Conservation (phyloP, 1,284 basidiomycete species). For the Apiotrichum akiyoshidainum region DNA sequence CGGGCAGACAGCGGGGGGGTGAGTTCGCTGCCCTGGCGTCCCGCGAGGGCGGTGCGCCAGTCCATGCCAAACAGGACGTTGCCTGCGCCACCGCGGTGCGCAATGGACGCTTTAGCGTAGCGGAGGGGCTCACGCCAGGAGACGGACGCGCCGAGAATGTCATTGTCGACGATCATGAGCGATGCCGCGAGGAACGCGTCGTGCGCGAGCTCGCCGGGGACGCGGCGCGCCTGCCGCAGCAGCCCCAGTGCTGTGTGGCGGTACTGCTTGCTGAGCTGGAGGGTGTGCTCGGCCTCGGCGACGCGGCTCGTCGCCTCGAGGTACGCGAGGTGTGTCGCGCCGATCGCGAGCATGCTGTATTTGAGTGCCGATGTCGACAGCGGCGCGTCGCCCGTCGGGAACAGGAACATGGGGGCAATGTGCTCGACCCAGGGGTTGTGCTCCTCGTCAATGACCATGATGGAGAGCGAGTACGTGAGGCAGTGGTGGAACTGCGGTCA, state of each 20-base stretch:
- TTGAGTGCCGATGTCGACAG: conserved; percentile 34
- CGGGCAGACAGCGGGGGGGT: conserved; percentile 8
- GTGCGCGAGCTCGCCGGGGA: conserved; percentile 27
- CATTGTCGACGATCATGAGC: conserved; percentile 29
- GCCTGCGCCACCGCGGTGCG: conserved; percentile 32
- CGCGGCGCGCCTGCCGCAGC: conserved; percentile 27
- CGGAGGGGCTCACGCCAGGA: conserved; percentile 37
- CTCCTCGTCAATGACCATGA: conserved; percentile 40
- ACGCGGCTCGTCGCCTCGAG: conserved; percentile 17
- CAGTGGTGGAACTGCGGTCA: conserved; percentile 41
- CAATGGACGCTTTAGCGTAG: conserved; percentile 27
- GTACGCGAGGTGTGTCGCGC: conserved; percentile 31
- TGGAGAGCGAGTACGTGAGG: conserved; percentile 42
- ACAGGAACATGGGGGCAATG: conserved; percentile 39
- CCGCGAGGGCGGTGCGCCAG: conserved; percentile 11
- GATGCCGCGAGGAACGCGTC: conserved; percentile 35
- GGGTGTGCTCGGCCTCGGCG: conserved; percentile 14
- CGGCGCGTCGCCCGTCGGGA: conserved; percentile 29
- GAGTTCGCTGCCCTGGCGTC: background rate
- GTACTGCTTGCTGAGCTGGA: conserved; percentile 25
- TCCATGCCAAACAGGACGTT: conserved; percentile 28
- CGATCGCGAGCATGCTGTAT: conserved; percentile 33
- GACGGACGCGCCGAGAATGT: conserved; percentile 32
- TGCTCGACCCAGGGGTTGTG: conserved; percentile 42
- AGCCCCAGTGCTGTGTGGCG: conserved; percentile 26